These are phyloP conservation scores for Prunus padus DNA, from an alignment of 306 rosid genomes.

Conservation along the genomic window DNA sequence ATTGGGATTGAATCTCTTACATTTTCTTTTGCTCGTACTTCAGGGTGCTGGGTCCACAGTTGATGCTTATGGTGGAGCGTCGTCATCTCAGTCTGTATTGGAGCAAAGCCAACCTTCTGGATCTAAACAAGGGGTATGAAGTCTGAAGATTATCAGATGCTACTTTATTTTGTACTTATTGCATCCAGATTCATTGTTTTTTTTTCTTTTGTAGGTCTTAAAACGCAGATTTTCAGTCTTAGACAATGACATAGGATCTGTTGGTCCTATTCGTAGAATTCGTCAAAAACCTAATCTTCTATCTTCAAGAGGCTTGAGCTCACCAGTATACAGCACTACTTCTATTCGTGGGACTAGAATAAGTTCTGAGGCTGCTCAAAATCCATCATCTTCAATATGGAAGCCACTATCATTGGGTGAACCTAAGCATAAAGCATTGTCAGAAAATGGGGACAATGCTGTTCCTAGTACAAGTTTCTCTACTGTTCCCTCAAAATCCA, in stretches of 20 bases:
- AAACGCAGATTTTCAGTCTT: slow-evolving; percentile 66
- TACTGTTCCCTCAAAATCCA: slow-evolving; percentile 58
- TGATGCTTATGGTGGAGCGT: slow-evolving; percentile 44
- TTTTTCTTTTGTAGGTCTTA: slow-evolving; percentile 42
- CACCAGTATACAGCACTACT: slow-evolving; percentile 44
- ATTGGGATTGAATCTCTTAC: slow-evolving; percentile 14
- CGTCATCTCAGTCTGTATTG: slow-evolving; percentile 50
- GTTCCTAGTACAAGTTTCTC: slow-evolving; percentile 41
- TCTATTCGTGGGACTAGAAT: slow-evolving; percentile 37
- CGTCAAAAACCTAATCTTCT: slow-evolving; percentile 75
- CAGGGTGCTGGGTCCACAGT: slow-evolving; percentile 47
- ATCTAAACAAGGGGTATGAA: slow-evolving; percentile 58
- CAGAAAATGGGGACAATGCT: slow-evolving; percentile 42
- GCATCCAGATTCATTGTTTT: slow-evolving; percentile 2
- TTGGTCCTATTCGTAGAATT: slow-evolving; percentile 75
- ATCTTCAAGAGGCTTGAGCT: slow-evolving; percentile 56
- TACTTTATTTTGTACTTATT: slow-evolving; percentile 16
- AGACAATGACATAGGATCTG: slow-evolving; percentile 78
- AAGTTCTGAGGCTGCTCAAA: slow-evolving; percentile 39
- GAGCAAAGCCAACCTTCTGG: slow-evolving; percentile 52
- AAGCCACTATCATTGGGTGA: slow-evolving; percentile 40
- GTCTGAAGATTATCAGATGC: slow-evolving; percentile 17
- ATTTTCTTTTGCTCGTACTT: slow-evolving; percentile 20
- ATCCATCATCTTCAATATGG: slow-evolving; percentile 39
- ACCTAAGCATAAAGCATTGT: slow-evolving; percentile 39